These are phyloP conservation scores for Skeletonema potamos DNA, from an alignment of 108 stramenopile species.

Conservation along the genomic window DNA sequence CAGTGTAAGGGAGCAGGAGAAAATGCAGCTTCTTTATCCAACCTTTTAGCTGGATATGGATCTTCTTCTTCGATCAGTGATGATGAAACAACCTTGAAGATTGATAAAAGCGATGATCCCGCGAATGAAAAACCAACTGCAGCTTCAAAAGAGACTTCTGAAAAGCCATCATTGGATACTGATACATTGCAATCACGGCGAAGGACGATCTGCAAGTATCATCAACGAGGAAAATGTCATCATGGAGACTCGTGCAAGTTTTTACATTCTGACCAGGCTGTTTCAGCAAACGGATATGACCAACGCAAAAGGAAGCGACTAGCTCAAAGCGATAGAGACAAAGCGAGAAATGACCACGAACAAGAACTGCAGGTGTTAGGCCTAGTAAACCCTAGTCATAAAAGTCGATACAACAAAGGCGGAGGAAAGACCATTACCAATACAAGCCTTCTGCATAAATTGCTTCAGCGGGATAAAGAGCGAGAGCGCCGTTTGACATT, in stretches of 20 bases:
- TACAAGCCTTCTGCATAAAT: constrained; percentile 62
- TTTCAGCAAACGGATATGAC: neutral
- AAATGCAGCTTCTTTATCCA: constrained; percentile 40
- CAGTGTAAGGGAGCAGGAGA: neutral
- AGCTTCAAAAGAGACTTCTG: neutral
- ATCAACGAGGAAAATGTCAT: constrained; percentile 41
- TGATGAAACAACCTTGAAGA: neutral
- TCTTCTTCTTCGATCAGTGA: constrained; percentile 62
- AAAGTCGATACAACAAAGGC: constrained; percentile 1
- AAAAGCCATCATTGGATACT: constrained; percentile 1
- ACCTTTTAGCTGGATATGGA: constrained; percentile 79
- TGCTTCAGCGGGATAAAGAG: constrained; percentile 70
- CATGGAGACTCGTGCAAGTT: constrained; percentile 50
- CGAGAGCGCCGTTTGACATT: constrained; percentile 71
- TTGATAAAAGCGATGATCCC: neutral
- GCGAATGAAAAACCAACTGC: constrained; percentile 15
- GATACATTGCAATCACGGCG: neutral
- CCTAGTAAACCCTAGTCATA: constrained; percentile 19
- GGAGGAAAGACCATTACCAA: constrained; percentile 21
- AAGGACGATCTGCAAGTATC: constrained; percentile 34
- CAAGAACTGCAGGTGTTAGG: constrained; percentile 36
- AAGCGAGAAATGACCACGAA: constrained; percentile 24
- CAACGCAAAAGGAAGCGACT: constrained; percentile 10
- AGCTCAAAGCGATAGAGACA: constrained; percentile 39
- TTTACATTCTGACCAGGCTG: constrained; percentile 21